Conservation (phyloP, 176 grass and related monocot genomes). For the Otatea glauca region DNA sequence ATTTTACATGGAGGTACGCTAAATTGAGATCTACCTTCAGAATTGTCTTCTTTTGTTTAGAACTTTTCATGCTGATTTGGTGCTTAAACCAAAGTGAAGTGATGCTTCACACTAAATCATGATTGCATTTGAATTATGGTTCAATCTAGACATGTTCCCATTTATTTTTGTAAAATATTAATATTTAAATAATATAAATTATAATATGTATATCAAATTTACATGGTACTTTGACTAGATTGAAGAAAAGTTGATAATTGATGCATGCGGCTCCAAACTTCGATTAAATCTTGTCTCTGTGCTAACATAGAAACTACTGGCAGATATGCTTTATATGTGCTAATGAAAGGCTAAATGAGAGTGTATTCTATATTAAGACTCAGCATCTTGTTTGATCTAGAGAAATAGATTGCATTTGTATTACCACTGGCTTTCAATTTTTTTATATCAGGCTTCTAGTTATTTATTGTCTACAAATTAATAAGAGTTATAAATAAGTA, state of each 20-base stretch:
- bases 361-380: background rate
- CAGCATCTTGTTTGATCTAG: background rate
- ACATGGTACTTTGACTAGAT: background rate
- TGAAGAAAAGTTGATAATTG: background rate
- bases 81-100: background rate
- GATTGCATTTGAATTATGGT: background rate
- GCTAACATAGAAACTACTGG: background rate
- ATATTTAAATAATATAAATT: background rate
- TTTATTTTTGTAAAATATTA: background rate
- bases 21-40: background rate
- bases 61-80: background rate
- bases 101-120: background rate
- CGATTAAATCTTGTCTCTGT: background rate
- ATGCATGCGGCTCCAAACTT: background rate
- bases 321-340: background rate
- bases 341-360: background rate
- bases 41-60: background rate
- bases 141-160: background rate
- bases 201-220: background rate
- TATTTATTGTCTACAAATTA: background rate
- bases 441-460: background rate
- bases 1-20: background rate
- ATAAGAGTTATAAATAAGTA: background rate
- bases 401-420: conserved; percentile 16
- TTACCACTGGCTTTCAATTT: background rate